phyloP scores from a whole-genome alignment of 768 basidiomycete genomes.

The Lepiota venenata region DNA sequence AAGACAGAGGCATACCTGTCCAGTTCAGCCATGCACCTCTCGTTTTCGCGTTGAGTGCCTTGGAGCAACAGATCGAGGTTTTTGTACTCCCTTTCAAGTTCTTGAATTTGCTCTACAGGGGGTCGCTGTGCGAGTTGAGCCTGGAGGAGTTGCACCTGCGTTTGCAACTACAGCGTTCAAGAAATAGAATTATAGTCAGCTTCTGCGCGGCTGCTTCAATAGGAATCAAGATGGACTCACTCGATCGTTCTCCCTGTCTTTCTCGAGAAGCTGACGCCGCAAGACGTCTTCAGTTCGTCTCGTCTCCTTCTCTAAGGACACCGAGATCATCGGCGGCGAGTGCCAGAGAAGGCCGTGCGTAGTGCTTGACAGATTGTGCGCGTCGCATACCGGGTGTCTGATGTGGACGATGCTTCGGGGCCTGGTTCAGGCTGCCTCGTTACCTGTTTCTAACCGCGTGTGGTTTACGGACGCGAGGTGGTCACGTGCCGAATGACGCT shows the following conservation, averaged over 20 bases:
- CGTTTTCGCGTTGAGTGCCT: constrained; percentile 84
- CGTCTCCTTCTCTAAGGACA: constrained; percentile 54
- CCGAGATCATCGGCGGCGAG: constrained; percentile 56
- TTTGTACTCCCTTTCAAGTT: constrained; percentile 67
- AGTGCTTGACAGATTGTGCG: constrained; percentile 58
- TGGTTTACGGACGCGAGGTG: constrained; percentile 19
- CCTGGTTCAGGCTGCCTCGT: neutral
- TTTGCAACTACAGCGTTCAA: constrained; percentile 44
- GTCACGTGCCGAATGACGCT: constrained; percentile 15
- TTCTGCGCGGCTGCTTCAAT: neutral
- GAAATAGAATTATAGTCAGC: neutral
- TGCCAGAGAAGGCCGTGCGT: constrained; percentile 48
- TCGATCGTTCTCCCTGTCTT: constrained; percentile 69
- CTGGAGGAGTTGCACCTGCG: constrained; percentile 61
- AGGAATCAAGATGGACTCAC: constrained; percentile 28
- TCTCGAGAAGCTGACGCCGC: constrained; percentile 61
- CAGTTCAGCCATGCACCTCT: constrained; percentile 77
- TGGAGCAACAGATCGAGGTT: constrained; percentile 73
- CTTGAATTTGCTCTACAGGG: constrained; percentile 61
- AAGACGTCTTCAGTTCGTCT: constrained; percentile 59
- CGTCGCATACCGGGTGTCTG: constrained; percentile 44
- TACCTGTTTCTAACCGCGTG: neutral
- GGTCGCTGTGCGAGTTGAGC: constrained; percentile 65
- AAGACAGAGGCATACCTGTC: constrained; percentile 48
- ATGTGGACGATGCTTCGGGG: neutral